Evolutionary conservation across 176 grass and related monocot genomes (phyloP).

Genomic region (Oryza meyeriana): DNA sequence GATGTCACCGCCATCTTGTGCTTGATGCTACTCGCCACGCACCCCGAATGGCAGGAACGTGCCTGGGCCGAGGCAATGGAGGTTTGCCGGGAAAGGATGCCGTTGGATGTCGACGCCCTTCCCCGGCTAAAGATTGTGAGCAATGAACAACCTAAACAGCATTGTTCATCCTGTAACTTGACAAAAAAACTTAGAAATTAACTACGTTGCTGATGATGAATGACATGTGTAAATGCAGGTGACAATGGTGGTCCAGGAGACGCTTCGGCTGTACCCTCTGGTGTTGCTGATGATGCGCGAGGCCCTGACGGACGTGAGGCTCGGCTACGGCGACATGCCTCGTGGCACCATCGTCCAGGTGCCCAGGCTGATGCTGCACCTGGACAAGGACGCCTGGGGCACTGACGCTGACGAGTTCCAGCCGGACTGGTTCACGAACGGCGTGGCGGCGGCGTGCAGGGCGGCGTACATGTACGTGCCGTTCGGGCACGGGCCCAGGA

Average conservation of each 20-base stretch:
- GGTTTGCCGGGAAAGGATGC: constrained; percentile 1
- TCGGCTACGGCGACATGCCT: constrained; percentile 32
- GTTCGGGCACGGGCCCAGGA: constrained; percentile 54
- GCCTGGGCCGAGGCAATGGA: constrained; percentile 29
- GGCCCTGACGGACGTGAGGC: constrained; percentile 7
- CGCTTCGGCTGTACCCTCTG: no score
- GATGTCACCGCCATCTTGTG: constrained; percentile 43
- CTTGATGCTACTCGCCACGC: constrained; percentile 46
- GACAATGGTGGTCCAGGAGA: not conserved
- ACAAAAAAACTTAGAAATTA: no score
- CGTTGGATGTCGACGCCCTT: constrained; percentile 35
- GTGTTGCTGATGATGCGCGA: not conserved
- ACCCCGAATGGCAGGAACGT: constrained; percentile 47
- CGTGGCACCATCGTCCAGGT: constrained; percentile 52
- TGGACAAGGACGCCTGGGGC: constrained; percentile 52
- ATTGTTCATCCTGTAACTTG: no score
- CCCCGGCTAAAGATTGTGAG: constrained; percentile 51
- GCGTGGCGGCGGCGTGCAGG: constrained; percentile 44
- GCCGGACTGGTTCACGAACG: constrained; percentile 42
- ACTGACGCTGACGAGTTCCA: constrained; percentile 45
- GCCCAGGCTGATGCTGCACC: constrained; percentile 39
- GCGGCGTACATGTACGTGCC: constrained; percentile 58
- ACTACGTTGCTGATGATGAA: no score
- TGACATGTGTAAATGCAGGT: constrained; percentile 27
- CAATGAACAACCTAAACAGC: not conserved